phyloP scores from a whole-genome alignment of 2,329 filamentous ascomycete genomes.

The Diaporthe sp. region DNA sequence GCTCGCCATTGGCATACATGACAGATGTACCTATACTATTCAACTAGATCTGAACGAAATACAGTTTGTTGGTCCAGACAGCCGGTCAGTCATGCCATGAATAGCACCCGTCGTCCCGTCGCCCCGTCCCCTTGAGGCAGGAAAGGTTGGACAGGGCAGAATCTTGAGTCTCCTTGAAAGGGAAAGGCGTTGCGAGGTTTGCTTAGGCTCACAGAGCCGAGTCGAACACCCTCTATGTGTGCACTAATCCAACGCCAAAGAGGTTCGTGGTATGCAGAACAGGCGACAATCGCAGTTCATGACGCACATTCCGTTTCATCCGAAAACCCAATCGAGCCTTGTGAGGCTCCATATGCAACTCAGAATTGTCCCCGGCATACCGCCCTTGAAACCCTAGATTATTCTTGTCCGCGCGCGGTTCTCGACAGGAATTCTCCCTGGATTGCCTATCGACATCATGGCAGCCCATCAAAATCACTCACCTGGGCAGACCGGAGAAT shows the following conservation, averaged over 20 bases:
- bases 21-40: not conserved
- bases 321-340: slow-evolving; percentile 26
- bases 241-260: not conserved
- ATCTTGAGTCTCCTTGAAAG: not conserved
- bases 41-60: slow-evolving; percentile 1
- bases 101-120: not conserved
- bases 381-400: slow-evolving; percentile 12
- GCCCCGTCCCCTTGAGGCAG: not conserved
- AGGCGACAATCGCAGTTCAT: slow-evolving; percentile 4
- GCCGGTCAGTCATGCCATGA: slow-evolving; percentile 17
- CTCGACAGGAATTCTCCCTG: not conserved
- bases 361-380: no score
- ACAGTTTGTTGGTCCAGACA: slow-evolving; percentile 14
- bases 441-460: not conserved
- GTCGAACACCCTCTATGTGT: not conserved
- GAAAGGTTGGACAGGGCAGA: not conserved
- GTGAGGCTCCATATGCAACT: slow-evolving; percentile 5
- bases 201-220: slow-evolving; percentile 14
- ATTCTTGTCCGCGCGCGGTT: not conserved
- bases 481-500: not conserved
- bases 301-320: slow-evolving; percentile 32
- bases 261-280: slow-evolving; percentile 4
- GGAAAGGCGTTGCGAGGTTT: slow-evolving; percentile 15
- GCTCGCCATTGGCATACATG: not conserved
- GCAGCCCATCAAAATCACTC: not conserved